These are phyloP conservation scores for Saturnispora hagleri DNA, from an alignment of 805 yeast genomes.

Conservation along the genomic window DNA sequence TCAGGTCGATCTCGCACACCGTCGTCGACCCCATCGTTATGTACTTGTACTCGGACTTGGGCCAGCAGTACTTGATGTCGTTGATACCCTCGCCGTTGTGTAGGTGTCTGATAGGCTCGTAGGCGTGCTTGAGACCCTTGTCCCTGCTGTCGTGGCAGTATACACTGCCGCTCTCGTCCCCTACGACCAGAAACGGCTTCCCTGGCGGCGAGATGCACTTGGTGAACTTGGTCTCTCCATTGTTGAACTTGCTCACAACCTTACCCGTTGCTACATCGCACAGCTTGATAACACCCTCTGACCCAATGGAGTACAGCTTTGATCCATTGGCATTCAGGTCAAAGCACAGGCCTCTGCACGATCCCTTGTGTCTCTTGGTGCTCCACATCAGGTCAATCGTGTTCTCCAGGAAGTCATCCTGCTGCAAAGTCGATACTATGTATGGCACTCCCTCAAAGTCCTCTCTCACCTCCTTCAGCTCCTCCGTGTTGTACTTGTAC, in stretches of 20 bases:
- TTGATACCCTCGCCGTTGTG: slow-evolving; percentile 79
- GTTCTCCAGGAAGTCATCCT: slow-evolving; percentile 19
- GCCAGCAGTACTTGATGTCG: slow-evolving; percentile 60
- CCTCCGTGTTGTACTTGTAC: slow-evolving; percentile 44
- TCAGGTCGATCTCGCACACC: slow-evolving; percentile 64
- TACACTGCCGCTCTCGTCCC: slow-evolving; percentile 65
- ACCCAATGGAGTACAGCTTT: slow-evolving; percentile 59
- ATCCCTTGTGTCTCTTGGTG: slow-evolving; percentile 83
- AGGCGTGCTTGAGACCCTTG: slow-evolving; percentile 33
- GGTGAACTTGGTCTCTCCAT: slow-evolving; percentile 24
- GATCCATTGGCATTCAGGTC: slow-evolving; percentile 46
- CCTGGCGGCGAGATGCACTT: slow-evolving; percentile 37
- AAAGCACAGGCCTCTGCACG: slow-evolving; percentile 67
- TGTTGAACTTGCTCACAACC: slow-evolving; percentile 45
- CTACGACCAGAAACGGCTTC: slow-evolving; percentile 43
- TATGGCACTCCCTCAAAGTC: slow-evolving; percentile 26
- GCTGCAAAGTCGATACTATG: slow-evolving; percentile 20
- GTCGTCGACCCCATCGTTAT: slow-evolving; percentile 79
- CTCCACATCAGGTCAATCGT: slow-evolving; percentile 51
- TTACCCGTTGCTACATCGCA: slow-evolving; percentile 67
- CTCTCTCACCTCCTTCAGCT: slow-evolving; percentile 29
- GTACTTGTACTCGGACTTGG: slow-evolving; percentile 67
- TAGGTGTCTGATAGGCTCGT: slow-evolving; percentile 37
- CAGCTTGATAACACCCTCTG: slow-evolving; percentile 70
- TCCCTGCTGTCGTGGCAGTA: slow-evolving; percentile 51